Base-by-base conservation (phyloP, 1,284 basidiomycete species). In the Neonothopanus nambi region DNA sequence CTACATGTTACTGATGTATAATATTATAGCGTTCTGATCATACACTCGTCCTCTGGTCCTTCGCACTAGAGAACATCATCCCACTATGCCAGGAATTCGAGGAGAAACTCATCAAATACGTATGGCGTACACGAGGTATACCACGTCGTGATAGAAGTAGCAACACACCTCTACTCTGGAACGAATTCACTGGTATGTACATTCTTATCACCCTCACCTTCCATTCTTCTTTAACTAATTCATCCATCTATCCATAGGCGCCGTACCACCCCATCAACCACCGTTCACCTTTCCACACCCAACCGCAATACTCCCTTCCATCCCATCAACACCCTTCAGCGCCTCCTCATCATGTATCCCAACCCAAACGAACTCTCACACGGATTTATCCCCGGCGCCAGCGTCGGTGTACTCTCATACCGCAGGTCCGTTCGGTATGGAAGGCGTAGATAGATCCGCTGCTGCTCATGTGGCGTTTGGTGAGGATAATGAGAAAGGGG, bases 61-160 rank as follows among this genome's bases (percentile, higher is more conserved):
- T 42, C 17, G 80, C 84, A 9, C 89, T 92, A 65, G 85, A 87
- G 63, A 72, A 69, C 56, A 84, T 92, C 62, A 81, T 90, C 51
- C 81, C 85, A 0, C 66, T 81, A 18, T 81, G 78, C 64, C 67
- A 70, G 46, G 85, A 87, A 49, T 84, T 93, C 59, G 87, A 93
- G 60, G 82, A 85, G 41, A 87, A 85, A 65, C 73, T 95, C 61
- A 90, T 93, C 74, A 84, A 87, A 60, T 84, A 92, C 53, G 82
- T 93, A 39, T 93, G 91, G 91, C 73, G 77, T 30, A 74, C 75
- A 2, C 82, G 85, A n/a, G 62, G 66, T 18, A 70, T 75, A 20
- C 70, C 75, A 20, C 67, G 70, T 3, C 65, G 68, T 41, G 70
- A 75, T 12, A 28, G 26, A 11, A 28, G 69, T 66, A 42, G 9